Conservation (phyloP, 768 basidiomycete genomes). For the Tricholoma flavovirens region DNA sequence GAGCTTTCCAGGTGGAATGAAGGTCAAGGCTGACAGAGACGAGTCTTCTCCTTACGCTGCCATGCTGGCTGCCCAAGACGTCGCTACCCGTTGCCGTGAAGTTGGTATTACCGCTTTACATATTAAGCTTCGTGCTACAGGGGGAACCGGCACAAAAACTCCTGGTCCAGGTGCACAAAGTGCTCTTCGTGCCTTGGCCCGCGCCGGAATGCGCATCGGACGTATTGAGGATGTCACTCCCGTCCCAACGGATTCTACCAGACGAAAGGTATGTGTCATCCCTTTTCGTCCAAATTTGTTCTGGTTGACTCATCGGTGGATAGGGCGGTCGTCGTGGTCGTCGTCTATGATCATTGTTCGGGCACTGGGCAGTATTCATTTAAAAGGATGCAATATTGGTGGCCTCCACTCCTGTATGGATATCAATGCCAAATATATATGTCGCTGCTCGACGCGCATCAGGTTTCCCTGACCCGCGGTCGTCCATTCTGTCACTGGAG, state of each 20-base stretch:
- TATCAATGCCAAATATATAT: conserved; percentile 38
- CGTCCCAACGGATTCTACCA: conserved; percentile 93
- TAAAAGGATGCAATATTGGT: conserved; percentile 11
- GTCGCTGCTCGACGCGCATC: conserved; percentile 90
- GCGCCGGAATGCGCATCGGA: conserved; percentile 97
- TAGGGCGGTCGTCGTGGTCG: conserved; percentile 99
- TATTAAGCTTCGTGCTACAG: conserved; percentile 98
- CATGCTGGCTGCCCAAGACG: conserved; percentile 98
- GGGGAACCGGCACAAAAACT: conserved; percentile 97
- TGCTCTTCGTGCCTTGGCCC: conserved; percentile 95
- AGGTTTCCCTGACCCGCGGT: conserved; percentile 80
- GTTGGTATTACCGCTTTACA: conserved; percentile 98
- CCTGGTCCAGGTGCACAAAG: conserved; percentile 98
- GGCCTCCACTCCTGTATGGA: conserved; percentile 22
- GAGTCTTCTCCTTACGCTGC: conserved; percentile 97
- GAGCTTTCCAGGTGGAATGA: conserved; percentile 78
- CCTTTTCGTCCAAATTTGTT: neutral
- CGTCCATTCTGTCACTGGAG: conserved; percentile 32
- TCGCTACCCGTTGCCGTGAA: conserved; percentile 93
- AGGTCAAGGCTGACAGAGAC: conserved; percentile 99
- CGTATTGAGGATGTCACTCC: conserved; percentile 99
- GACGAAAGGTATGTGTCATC: conserved; percentile 73
- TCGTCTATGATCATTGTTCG: conserved; percentile 57
- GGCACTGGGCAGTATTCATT: conserved; percentile 4
- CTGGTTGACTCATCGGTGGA: neutral